phyloP scores from a whole-genome alignment of 805 yeast genomes.

The Clavispora santaluciae region DNA sequence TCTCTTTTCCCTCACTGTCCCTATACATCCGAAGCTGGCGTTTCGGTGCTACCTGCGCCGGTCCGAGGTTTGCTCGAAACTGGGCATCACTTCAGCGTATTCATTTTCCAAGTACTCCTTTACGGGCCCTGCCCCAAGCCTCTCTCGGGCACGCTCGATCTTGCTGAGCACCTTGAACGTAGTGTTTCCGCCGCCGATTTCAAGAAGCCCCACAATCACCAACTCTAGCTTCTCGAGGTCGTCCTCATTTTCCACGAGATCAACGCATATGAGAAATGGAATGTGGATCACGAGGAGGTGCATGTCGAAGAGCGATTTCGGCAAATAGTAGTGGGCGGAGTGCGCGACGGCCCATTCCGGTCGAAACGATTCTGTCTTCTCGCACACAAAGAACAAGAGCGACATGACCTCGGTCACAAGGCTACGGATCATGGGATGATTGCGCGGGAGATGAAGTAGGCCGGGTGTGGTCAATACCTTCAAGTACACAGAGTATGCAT shows the following conservation, averaged over 20 bases:
- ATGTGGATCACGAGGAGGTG: slow-evolving; percentile 23
- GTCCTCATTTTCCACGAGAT: slow-evolving; percentile 16
- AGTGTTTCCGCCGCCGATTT: slow-evolving; percentile 21
- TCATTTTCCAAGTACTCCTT: neutral
- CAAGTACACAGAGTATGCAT: slow-evolving; percentile 19
- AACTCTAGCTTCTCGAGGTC: slow-evolving; percentile 21
- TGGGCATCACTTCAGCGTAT: neutral
- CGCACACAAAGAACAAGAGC: slow-evolving; percentile 17
- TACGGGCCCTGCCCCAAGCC: neutral
- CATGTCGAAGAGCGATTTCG: slow-evolving; percentile 18
- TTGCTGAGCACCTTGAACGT: neutral
- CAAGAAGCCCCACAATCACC: slow-evolving; percentile 21
- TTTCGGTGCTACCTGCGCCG: too few species aligned
- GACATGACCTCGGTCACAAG: slow-evolving; percentile 14
- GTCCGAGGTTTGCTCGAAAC: neutral
- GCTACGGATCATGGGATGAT: slow-evolving; percentile 19
- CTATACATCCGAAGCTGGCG: too few species aligned
- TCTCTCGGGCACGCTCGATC: neutral
- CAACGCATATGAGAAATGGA: slow-evolving; percentile 16
- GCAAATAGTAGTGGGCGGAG: slow-evolving; percentile 15
- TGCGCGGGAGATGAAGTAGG: slow-evolving; percentile 16
- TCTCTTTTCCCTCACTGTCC: too few species aligned
- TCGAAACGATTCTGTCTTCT: slow-evolving; percentile 3
- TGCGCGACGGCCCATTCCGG: slow-evolving; percentile 13
- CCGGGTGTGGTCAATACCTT: slow-evolving; percentile 21